Conservation (phyloP, 768 basidiomycete genomes). For the Leucosporidium yakuticum region DNA sequence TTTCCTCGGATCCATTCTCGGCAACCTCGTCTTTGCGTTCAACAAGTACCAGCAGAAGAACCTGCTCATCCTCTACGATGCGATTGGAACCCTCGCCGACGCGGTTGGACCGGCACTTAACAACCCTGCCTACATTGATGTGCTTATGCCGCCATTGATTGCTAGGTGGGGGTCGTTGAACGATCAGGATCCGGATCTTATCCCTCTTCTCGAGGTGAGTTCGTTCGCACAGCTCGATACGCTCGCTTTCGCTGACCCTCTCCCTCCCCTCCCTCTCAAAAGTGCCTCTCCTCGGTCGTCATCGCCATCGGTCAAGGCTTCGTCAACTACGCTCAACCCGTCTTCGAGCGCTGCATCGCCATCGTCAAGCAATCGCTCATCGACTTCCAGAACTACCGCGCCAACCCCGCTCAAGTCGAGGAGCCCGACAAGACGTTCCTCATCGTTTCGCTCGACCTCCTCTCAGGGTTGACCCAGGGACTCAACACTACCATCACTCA, state of each 20-base stretch:
- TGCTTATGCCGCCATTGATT: slow-evolving; percentile 91
- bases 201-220: slow-evolving; percentile 87
- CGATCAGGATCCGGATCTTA: slow-evolving; percentile 86
- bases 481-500: slow-evolving; percentile 71
- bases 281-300: slow-evolving; percentile 95
- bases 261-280: slow-evolving; percentile 42
- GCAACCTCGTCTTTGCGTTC: slow-evolving; percentile 92
- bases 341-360: slow-evolving; percentile 83
- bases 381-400: slow-evolving; percentile 78
- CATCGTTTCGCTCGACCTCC: slow-evolving; percentile 92
- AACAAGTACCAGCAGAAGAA: slow-evolving; percentile 99
- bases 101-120: slow-evolving; percentile 84
- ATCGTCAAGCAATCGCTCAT: slow-evolving; percentile 77
- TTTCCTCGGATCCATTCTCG: slow-evolving; percentile 87
- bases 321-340: slow-evolving; percentile 76
- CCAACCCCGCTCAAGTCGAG: slow-evolving; percentile 65
- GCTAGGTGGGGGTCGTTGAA: slow-evolving; percentile 81
- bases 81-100: slow-evolving; percentile 96
- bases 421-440: slow-evolving; percentile 97
- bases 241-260: not conserved
- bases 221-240: not conserved
- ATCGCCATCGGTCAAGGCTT: slow-evolving; percentile 91
- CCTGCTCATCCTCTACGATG: slow-evolving; percentile 95
- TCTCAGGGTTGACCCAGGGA: slow-evolving; percentile 93
- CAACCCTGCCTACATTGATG: slow-evolving; percentile 80